Conservation (phyloP, 2,329 filamentous ascomycete genomes). For the Bertia moriformis region DNA sequence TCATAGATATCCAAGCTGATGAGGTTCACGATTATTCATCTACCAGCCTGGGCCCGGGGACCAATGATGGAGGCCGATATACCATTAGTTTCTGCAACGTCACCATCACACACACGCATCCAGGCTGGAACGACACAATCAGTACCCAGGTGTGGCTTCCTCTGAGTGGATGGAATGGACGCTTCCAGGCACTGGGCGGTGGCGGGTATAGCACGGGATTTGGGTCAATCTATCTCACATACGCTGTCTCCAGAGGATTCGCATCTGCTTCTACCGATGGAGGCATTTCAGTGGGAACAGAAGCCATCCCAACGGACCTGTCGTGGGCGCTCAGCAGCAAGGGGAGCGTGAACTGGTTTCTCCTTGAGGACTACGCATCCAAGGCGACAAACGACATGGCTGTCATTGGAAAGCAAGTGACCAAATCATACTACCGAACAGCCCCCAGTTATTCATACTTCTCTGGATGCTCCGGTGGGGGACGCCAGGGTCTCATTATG, state of each 20-base stretch:
- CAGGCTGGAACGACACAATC: slow-evolving; percentile 20
- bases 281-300: slow-evolving; percentile 2
- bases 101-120: slow-evolving; percentile 23
- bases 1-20: background rate
- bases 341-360: slow-evolving; percentile 15
- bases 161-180: slow-evolving; percentile 16
- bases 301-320: background rate
- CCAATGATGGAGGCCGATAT: background rate
- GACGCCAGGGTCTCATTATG: slow-evolving; percentile 18
- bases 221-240: slow-evolving; percentile 8
- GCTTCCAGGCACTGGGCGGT: slow-evolving; percentile 21
- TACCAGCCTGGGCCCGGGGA: background rate
- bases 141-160: slow-evolving; percentile 19
- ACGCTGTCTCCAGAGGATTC: slow-evolving; percentile 9
- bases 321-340: background rate
- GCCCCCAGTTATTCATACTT: slow-evolving; percentile 17
- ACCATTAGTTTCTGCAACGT: slow-evolving; percentile 21
- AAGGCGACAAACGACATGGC: slow-evolving; percentile 16
- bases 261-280: slow-evolving; percentile 11
- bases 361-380: slow-evolving; percentile 17
- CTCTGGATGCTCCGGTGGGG: slow-evolving; percentile 19
- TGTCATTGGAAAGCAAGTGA: slow-evolving; percentile 12
- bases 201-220: slow-evolving; percentile 14
- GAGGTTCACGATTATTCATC: background rate
- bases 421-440: slow-evolving; percentile 13